Conservation (phyloP, 2,329 filamentous ascomycete species). For the Spiromastix sp. region DNA sequence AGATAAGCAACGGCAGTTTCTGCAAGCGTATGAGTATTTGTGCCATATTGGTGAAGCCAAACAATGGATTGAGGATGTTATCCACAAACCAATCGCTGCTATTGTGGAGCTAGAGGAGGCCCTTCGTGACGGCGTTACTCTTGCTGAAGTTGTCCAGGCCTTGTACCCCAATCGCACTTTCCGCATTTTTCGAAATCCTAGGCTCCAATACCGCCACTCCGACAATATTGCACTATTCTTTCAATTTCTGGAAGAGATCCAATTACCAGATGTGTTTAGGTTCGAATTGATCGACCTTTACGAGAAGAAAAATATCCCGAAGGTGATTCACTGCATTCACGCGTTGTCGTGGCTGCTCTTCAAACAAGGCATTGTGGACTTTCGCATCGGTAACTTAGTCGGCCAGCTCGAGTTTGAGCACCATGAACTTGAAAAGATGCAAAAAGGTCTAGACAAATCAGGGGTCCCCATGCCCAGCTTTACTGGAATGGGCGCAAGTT, state of each 20-base stretch:
- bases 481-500: slow-evolving; percentile 91
- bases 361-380: slow-evolving; percentile 87
- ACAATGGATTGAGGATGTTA: slow-evolving; percentile 95
- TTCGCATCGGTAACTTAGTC: slow-evolving; percentile 91
- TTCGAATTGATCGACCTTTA: slow-evolving; percentile 97
- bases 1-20: slow-evolving; percentile 93
- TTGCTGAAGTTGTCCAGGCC: slow-evolving; percentile 87
- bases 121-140: slow-evolving; percentile 79
- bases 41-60: slow-evolving; percentile 98
- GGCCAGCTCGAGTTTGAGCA: slow-evolving; percentile 96
- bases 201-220: slow-evolving; percentile 86
- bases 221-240: slow-evolving; percentile 98
- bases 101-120: slow-evolving; percentile 93
- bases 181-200: slow-evolving; percentile 76
- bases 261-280: slow-evolving; percentile 87
- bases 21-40: slow-evolving; percentile 95
- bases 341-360: slow-evolving; percentile 95
- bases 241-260: slow-evolving; percentile 79
- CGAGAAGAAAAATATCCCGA: slow-evolving; percentile 99
- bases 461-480: slow-evolving; percentile 96
- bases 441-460: slow-evolving; percentile 92
- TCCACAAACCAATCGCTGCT: slow-evolving; percentile 73
- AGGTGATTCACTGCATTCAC: slow-evolving; percentile 98
- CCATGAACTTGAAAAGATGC: slow-evolving; percentile 91
- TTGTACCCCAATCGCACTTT: slow-evolving; percentile 66